A percentile compares a stretch with the other conserved stretches of the same genome.
Evolutionary conservation across 495 filamentous ascomycete genomes (phyloP).

Genomic region (Parmelia sp.): DNA sequence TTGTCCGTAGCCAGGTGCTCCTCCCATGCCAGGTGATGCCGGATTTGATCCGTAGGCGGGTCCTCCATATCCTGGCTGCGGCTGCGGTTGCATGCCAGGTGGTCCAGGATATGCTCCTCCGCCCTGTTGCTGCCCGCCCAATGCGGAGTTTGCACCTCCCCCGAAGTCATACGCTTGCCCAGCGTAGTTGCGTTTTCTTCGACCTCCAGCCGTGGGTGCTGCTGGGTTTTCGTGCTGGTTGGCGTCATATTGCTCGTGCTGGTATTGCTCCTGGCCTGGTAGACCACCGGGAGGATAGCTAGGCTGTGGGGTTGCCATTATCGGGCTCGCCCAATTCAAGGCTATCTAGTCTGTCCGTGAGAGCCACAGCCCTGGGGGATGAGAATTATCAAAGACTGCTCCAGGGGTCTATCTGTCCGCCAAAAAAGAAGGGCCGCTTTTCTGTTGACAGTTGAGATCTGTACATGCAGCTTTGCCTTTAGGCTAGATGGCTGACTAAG

Average conservation of each 20-base stretch:
- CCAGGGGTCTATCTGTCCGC: neutral
- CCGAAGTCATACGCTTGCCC: constrained; percentile 92
- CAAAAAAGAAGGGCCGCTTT: neutral
- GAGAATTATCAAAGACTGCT: neutral
- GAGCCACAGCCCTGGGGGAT: neutral
- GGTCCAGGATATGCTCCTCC: constrained; percentile 43
- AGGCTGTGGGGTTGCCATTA: constrained; percentile 57
- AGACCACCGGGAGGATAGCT: constrained; percentile 48
- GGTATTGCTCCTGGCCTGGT: constrained; percentile 38
- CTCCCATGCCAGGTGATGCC: constrained; percentile 32
- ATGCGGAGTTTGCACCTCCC: constrained; percentile 74
- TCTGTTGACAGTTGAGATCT: neutral
- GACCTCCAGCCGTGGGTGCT: constrained; percentile 44
- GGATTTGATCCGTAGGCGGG: constrained; percentile 48
- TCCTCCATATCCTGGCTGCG: constrained; percentile 46
- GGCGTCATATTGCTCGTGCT: constrained; percentile 41
- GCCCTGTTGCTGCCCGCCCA: constrained; percentile 50
- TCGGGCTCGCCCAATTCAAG: neutral
- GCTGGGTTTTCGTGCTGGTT: constrained; percentile 44
- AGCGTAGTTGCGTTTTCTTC: constrained; percentile 90
- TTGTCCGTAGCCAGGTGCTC: constrained; percentile 27
- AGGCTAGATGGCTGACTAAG: constrained; percentile 7
- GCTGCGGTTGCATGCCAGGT: constrained; percentile 38
- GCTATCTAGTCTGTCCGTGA: neutral
- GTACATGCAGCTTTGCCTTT: too few relatives aligned